Conservation (phyloP, 1,139 yeast species). For the Hyphopichia fennica region DNA sequence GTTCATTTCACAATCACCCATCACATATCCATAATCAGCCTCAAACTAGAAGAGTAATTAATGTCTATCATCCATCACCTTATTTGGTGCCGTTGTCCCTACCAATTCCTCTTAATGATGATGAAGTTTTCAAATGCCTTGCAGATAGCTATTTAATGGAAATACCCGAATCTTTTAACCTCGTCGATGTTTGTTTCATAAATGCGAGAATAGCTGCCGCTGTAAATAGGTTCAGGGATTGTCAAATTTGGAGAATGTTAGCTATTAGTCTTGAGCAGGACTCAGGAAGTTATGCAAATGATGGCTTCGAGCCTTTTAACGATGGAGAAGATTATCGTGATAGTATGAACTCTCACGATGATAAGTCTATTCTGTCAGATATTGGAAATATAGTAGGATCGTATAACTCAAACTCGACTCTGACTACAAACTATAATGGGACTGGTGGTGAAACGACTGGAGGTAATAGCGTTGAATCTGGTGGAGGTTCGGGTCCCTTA, state of each 20-base stretch:
- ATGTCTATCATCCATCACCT: slow-evolving; percentile 35
- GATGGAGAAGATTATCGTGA: neutral
- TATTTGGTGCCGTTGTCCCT: slow-evolving; percentile 45
- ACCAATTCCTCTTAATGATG: slow-evolving; percentile 46
- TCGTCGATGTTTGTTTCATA: slow-evolving; percentile 54
- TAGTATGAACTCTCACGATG: slow-evolving; percentile 12
- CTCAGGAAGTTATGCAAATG: slow-evolving; percentile 4
- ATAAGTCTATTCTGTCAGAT: slow-evolving; percentile 40
- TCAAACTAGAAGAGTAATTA: slow-evolving; percentile 11
- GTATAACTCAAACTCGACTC: slow-evolving; percentile 45
- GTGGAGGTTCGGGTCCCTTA: neutral
- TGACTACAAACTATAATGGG: slow-evolving; percentile 34
- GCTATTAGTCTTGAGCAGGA: slow-evolving; percentile 56
- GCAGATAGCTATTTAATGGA: slow-evolving; percentile 42
- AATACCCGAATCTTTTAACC: slow-evolving; percentile 50
- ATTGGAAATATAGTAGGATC: slow-evolving; percentile 46
- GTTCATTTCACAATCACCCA: neutral
- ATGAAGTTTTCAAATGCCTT: slow-evolving; percentile 39
- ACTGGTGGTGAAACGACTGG: slow-evolving; percentile 6
- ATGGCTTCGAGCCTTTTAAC: neutral
- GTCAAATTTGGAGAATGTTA: slow-evolving; percentile 71
- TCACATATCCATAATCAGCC: slow-evolving; percentile 10
- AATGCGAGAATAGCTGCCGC: slow-evolving; percentile 62
- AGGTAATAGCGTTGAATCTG: slow-evolving; percentile 3
- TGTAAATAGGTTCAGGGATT: slow-evolving; percentile 53